A percentile compares a stretch with the other conserved stretches of the same genome.
phyloP scores from a whole-genome alignment of 768 basidiomycete genomes.

The Amanita pseudoporphyria region DNA sequence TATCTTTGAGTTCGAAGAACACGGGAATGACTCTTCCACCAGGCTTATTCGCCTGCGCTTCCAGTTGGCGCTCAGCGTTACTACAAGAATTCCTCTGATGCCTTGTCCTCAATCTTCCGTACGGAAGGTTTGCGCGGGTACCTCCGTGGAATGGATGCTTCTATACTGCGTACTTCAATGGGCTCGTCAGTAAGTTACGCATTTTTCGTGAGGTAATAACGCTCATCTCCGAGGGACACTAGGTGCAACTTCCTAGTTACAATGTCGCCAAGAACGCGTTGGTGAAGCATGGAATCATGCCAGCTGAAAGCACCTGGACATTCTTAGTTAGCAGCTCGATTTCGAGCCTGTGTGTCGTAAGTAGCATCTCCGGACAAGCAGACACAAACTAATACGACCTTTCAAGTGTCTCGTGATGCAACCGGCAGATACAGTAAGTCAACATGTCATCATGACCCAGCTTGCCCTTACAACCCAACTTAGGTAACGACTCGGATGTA shows the following conservation, averaged over 20 bases:
- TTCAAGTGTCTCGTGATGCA: conserved; percentile 85
- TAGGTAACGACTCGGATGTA: conserved; percentile 91
- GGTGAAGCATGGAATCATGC: conserved; percentile 54
- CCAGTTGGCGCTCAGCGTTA: conserved; percentile 93
- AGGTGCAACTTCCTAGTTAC: conserved; percentile 95
- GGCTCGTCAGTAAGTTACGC: conserved; percentile 56
- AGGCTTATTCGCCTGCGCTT: conserved; percentile 91
- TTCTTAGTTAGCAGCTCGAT: conserved; percentile 83
- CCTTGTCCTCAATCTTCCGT: conserved; percentile 67
- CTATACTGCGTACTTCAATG: conserved; percentile 90
- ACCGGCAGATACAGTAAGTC: conserved; percentile 72
- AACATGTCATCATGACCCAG: neutral
- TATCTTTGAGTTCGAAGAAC: neutral
- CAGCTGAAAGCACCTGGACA: conserved; percentile 74
- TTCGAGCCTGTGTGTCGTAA: conserved; percentile 86
- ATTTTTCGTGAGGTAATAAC: neutral
- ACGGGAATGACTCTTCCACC: neutral
- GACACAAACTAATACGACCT: conserved; percentile 7
- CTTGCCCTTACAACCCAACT: conserved; percentile 4
- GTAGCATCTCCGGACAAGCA: conserved; percentile 19
- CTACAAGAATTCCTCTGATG: conserved; percentile 80
- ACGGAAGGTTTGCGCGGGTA: conserved; percentile 76
- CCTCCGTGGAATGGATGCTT: conserved; percentile 86
- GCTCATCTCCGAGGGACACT: neutral
- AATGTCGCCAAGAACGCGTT: conserved; percentile 85